Conservation (phyloP, 2,329 filamentous ascomycete genomes). For the Zymoseptoria ardabiliae region DNA sequence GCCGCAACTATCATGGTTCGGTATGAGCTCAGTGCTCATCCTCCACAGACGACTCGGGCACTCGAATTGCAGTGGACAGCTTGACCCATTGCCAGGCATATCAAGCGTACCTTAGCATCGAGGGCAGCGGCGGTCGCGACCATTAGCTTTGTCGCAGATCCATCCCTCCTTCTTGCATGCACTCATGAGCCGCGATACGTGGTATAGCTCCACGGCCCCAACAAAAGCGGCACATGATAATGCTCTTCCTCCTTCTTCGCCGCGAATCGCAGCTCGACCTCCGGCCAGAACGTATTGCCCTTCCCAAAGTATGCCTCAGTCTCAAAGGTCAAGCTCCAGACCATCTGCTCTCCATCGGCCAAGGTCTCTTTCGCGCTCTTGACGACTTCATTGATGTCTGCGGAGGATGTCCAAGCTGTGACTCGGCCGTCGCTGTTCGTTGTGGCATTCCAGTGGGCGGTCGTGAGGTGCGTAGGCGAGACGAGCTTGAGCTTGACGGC, state of each 20-base stretch:
- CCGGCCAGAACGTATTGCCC: slow-evolving; percentile 50
- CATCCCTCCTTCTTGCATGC: neutral
- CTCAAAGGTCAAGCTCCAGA: slow-evolving; percentile 66
- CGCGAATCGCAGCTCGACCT: slow-evolving; percentile 50
- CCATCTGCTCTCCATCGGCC: slow-evolving; percentile 38
- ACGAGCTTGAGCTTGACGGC: slow-evolving; percentile 55
- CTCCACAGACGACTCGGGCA: too few relatives aligned
- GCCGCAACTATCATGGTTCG: too few relatives aligned
- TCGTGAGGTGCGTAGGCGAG: slow-evolving; percentile 29
- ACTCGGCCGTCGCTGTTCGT: slow-evolving; percentile 75
- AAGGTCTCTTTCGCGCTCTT: slow-evolving; percentile 26
- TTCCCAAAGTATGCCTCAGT: slow-evolving; percentile 63
- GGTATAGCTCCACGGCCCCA: slow-evolving; percentile 73
- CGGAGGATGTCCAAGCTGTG: slow-evolving; percentile 54
- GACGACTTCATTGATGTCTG: slow-evolving; percentile 33
- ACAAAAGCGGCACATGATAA: slow-evolving; percentile 71
- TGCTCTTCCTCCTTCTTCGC: slow-evolving; percentile 47
- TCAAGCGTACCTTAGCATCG: too few relatives aligned
- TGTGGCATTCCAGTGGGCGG: slow-evolving; percentile 51
- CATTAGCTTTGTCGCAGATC: neutral
- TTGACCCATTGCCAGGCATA: too few relatives aligned
- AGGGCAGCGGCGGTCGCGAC: too few relatives aligned
- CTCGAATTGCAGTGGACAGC: too few relatives aligned
- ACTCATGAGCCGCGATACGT: slow-evolving; percentile 69
- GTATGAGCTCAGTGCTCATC: too few relatives aligned